Percentiles rank a stretch among this genome's conserved stretches.
Evolutionary conservation across 148 eudicot genomes (phyloP).

Genomic region (Talinum fruticosum): DNA sequence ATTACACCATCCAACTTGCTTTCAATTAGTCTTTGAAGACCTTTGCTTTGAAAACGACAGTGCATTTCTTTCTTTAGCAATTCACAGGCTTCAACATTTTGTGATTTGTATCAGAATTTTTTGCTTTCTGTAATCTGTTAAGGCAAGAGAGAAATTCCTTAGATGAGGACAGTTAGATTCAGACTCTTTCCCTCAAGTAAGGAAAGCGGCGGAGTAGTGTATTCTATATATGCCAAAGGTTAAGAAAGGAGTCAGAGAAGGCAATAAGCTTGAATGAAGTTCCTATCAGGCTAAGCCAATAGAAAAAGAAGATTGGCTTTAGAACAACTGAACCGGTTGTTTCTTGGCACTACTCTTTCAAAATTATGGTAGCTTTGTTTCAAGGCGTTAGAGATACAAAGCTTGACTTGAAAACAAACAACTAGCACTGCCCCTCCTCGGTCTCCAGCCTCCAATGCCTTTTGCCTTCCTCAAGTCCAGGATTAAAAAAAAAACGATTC

Average conservation of each 20-base stretch:
- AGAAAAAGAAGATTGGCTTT: neutral
- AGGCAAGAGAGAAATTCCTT: neutral
- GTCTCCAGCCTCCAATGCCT: neutral
- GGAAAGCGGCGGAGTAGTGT: neutral
- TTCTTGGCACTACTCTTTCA: too few relatives aligned
- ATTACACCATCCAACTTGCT: too few relatives aligned
- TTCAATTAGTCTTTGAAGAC: too few relatives aligned
- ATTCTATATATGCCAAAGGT: neutral
- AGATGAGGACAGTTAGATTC: neutral
- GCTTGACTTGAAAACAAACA: conserved; percentile 5
- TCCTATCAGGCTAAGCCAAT: neutral
- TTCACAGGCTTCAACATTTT: neutral
- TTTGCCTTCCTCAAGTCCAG: neutral
- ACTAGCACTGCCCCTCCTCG: conserved; percentile 3
- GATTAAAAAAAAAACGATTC: too few relatives aligned
- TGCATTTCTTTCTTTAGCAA: neutral
- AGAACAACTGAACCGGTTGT: neutral
- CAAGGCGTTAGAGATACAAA: neutral
- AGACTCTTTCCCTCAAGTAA: neutral
- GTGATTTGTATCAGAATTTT: neutral
- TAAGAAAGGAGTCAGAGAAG: neutral
- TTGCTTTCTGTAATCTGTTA: neutral
- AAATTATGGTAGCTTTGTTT: too few relatives aligned
- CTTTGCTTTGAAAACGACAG: too few relatives aligned
- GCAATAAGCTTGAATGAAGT: neutral